Base-by-base conservation (phyloP, 345 rosid species). In the Syzygium grande region DNA sequence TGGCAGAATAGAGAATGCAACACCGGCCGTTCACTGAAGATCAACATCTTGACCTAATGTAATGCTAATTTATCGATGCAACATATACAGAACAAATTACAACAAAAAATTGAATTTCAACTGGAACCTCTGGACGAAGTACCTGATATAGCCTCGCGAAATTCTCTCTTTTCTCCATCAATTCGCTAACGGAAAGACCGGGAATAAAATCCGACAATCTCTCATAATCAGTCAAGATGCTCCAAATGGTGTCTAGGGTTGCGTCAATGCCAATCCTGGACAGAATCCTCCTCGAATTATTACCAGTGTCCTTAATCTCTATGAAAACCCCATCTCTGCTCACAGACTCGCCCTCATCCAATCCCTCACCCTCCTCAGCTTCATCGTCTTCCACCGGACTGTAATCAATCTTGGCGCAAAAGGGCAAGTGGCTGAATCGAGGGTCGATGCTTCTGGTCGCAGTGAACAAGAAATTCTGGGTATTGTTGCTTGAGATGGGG, bases 121-220 rank as follows among this genome's bases (percentile, higher is more conserved):
- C 80, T 73, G 25, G 80, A 73, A 73, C 49, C 49, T 41, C 49
- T 0, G 49, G 25, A 49, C 80, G 21, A 19, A 19, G 46, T 11
- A 73, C 99, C 98, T 98, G 99, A 86, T 86, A 95, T 21, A 98
- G 90, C 63, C 99, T 93, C 89, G 93, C 97, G 87, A 92, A 94
- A 52, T 95, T 96, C 52, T 92, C 94, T 84, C 92, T 94, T 91
- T 93, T 95, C 89, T 96, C 97, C 16, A 97, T 91, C 91, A 97
- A 90, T 90, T 94, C 89, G 91, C 98, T 95, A 86, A 95, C 96
- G 14, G 95, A 98, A 29, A 97, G 98, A 3, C 95, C 94, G 0
- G 99, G 99, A 41, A 95, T 92, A 91, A 94, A 91, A 88, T 96
- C 99, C 6, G 95, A 93, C 90, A 97, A 52, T 84, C 92, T 93